Evolutionary conservation across 164 flowering plant genomes (phyloP), one percentile per base, ranked within the genome.

Genomic region (Vitis cinerea): DNA sequence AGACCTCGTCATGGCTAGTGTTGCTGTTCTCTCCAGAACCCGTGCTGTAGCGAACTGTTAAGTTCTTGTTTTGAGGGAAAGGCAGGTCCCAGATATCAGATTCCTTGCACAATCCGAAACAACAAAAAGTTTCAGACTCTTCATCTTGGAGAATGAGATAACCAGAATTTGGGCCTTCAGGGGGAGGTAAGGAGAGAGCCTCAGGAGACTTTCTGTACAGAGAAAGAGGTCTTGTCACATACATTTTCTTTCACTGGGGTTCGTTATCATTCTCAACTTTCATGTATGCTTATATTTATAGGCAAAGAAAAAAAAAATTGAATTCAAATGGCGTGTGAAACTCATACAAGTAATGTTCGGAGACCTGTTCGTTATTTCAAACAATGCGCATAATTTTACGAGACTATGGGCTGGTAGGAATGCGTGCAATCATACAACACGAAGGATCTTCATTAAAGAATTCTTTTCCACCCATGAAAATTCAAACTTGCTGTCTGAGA

Each of bases 191-290:
- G 52, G 72, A 64, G 57, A 80, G 77, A 19, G 70, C 30, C 30
- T 67, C 69, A 1, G 81, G 81, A 8, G 59, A 64, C 3, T 70
- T 73, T 47, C 75, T 50, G 76, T 75, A 82, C 70, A 71, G 27
- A 5, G 87, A 82, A 12, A 84, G 80, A 69, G 81, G 81, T 80
- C 83, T 75, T 30, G 86, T 84, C 47, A 72, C 86, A 74, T 80
- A 81, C 84, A 84, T 82, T 17, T 63, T 65, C 7, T 37, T 37
- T 37, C 44, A 3, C 44, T 37, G 44, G 4, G 44, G 7, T 37
- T 6, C 6, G 44, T 3, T 37, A 4, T 37, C 4, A 37, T 0
- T 37, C 44, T 23, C 6, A 37, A 37, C 44, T 3, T 37, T 37
- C 44, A 6, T 3, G 44, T 37, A 37, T 37, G 44, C 44, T 37